These are phyloP conservation scores for Xylaria sp. DNA, from an alignment of 2,329 filamentous ascomycete species.

Conservation along the genomic window DNA sequence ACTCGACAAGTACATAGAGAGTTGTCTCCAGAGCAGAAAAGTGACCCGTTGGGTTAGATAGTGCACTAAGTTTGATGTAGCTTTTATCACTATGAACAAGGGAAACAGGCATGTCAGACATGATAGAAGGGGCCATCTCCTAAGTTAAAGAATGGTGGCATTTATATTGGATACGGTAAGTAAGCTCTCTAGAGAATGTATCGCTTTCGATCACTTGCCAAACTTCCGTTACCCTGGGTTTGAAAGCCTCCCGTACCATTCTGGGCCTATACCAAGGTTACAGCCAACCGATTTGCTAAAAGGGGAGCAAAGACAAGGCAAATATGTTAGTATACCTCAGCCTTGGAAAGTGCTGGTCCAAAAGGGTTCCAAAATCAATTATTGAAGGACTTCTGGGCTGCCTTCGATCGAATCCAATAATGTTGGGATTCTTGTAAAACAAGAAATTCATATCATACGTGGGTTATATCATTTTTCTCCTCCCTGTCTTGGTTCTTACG, in stretches of 20 bases:
- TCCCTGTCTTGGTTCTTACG: slow-evolving; percentile 2
- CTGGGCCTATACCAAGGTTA: slow-evolving; percentile 40
- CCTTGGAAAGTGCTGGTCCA: slow-evolving; percentile 28
- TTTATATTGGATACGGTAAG: slow-evolving; percentile 32
- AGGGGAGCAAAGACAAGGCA: slow-evolving; percentile 32
- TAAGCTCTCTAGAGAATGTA: slow-evolving; percentile 31
- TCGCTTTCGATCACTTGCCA: slow-evolving; percentile 34
- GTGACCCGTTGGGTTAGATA: not conserved
- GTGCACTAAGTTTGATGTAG: not conserved
- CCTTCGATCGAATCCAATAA: slow-evolving; percentile 38
- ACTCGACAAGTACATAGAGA: too few species aligned
- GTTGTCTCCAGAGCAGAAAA: not conserved
- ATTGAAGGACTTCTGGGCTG: slow-evolving; percentile 28
- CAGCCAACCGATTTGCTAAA: slow-evolving; percentile 34
- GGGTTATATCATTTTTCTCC: slow-evolving; percentile 13
- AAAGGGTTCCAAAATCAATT: slow-evolving; percentile 38
- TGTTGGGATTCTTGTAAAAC: slow-evolving; percentile 30
- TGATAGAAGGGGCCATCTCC: not conserved
- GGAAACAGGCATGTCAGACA: not conserved
- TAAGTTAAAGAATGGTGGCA: slow-evolving; percentile 15
- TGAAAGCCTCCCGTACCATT: slow-evolving; percentile 31
- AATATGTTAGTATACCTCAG: slow-evolving; percentile 27
- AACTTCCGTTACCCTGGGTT: slow-evolving; percentile 39
- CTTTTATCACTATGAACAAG: not conserved
- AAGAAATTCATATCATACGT: slow-evolving; percentile 21